Evolutionary conservation across 2,329 filamentous ascomycete genomes (phyloP).

Genomic region (Ophiostoma sp.): DNA sequence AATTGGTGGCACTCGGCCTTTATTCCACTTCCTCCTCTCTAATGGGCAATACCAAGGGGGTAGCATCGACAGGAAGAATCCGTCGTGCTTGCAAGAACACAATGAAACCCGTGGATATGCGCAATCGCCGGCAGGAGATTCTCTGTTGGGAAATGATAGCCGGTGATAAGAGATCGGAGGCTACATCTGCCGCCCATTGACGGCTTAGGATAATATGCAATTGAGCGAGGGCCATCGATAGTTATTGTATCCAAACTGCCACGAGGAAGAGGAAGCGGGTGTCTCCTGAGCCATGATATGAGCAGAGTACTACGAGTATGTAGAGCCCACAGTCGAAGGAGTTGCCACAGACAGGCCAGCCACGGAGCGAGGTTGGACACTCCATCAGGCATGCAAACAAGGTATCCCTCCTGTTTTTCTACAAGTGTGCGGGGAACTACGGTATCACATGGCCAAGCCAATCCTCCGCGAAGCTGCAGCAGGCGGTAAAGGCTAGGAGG

Average conservation of each 20-base stretch:
- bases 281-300: too few species aligned
- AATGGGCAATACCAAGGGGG: background rate
- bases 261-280: background rate
- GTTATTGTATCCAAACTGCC: background rate
- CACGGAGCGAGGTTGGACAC: background rate
- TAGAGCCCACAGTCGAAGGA: background rate
- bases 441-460: background rate
- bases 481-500: background rate
- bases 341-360: background rate
- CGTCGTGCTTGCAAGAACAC: too few species aligned
- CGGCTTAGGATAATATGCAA: background rate
- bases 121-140: background rate
- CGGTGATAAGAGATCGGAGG: background rate
- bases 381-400: background rate
- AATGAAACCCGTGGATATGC: background rate
- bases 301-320: background rate
- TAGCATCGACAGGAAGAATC: background rate
- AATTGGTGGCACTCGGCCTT: background rate
- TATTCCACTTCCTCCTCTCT: background rate
- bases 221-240: background rate
- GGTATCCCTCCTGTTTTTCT: background rate
- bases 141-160: background rate
- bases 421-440: slow-evolving; percentile 3
- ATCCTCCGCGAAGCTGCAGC: background rate
- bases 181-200: background rate